These are phyloP conservation scores for Amphirosellinia nigrospora DNA, from an alignment of 495 filamentous ascomycete genomes.

Conservation along the genomic window DNA sequence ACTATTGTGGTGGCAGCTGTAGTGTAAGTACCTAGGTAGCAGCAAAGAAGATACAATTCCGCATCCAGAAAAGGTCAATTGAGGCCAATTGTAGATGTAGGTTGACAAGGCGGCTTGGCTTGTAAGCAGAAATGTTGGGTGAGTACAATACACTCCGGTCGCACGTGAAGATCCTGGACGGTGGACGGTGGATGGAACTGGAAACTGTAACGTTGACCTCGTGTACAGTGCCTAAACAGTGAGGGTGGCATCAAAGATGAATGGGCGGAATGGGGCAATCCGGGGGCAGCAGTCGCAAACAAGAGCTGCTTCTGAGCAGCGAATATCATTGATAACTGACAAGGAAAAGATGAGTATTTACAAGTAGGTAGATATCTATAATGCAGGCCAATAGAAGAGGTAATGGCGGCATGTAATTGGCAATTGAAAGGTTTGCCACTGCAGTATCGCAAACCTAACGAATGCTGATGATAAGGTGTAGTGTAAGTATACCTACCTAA, in stretches of 20 bases:
- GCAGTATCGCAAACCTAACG: neutral
- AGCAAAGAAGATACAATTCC: neutral
- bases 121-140: neutral
- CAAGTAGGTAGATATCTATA: neutral
- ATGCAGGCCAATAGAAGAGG: neutral
- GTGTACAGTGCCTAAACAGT: neutral
- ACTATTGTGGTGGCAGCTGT: neutral
- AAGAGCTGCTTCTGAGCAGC: neutral
- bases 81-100: neutral
- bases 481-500: no score
- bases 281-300: constrained; percentile 7
- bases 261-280: constrained; percentile 8
- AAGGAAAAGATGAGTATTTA: neutral
- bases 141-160: neutral
- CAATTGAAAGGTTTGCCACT: neutral
- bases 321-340: neutral
- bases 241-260: neutral
- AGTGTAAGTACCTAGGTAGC: neutral
- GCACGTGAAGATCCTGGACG: constrained; percentile 9
- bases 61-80: neutral
- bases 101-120: neutral
- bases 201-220: constrained; percentile 42
- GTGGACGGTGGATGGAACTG: constrained; percentile 27
- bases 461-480: neutral
- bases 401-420: neutral